Conservation (phyloP, 352 stramenopile species). For the Globisporangium apiculatum region DNA sequence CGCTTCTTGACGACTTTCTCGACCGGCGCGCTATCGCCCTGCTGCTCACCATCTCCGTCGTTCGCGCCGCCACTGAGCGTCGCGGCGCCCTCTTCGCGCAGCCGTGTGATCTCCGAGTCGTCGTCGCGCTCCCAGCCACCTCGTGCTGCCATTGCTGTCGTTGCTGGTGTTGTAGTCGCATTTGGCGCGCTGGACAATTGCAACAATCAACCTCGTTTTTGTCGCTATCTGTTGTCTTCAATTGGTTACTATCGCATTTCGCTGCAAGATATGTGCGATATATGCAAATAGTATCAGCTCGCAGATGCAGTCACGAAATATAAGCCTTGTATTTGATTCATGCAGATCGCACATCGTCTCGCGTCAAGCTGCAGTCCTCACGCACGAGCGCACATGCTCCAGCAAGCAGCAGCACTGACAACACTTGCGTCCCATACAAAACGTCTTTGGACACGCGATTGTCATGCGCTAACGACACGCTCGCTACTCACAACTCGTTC, state of each 20-base stretch:
- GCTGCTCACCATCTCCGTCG: constrained; percentile 9
- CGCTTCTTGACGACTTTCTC: constrained; percentile 28
- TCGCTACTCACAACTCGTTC: too few relatives aligned
- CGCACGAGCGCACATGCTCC: too few relatives aligned
- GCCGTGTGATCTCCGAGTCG: constrained; percentile 23
- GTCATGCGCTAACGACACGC: too few relatives aligned
- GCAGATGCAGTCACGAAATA: too few relatives aligned
- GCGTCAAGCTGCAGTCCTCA: too few relatives aligned
- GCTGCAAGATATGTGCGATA: too few relatives aligned
- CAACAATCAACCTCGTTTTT: neutral
- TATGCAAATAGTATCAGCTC: neutral
- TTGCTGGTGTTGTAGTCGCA: neutral
- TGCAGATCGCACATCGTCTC: too few relatives aligned
- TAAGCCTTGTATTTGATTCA: too few relatives aligned
- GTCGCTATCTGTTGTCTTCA: neutral
- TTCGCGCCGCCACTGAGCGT: constrained; percentile 4
- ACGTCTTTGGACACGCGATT: too few relatives aligned
- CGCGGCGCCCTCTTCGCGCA: constrained; percentile 10
- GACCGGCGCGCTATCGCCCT: neutral
- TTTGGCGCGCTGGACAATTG: neutral
- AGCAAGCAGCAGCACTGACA: too few relatives aligned
- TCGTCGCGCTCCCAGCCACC: constrained; percentile 55
- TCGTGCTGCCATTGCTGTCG: constrained; percentile 28
- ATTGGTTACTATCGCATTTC: too few relatives aligned
- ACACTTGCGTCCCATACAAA: too few relatives aligned